phyloP scores from a whole-genome alignment of 345 rosid species.

The Citrus inodora region DNA sequence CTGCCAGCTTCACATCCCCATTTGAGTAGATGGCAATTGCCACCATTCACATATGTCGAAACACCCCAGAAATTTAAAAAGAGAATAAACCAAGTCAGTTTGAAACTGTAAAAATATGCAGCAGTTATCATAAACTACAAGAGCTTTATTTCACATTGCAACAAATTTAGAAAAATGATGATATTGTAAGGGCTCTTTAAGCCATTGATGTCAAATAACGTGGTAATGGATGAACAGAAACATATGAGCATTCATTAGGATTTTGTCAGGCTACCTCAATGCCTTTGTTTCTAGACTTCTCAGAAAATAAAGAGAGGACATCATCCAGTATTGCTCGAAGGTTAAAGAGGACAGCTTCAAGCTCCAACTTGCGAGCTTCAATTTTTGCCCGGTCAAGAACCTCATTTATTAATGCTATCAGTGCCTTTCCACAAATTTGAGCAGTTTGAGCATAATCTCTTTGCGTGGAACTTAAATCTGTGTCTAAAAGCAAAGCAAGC shows the following conservation, averaged over 20 bases:
- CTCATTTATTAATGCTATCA: conserved; percentile 88
- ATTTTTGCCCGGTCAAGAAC: conserved; percentile 98
- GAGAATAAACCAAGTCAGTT: conserved; percentile 17
- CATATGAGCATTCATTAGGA: neutral
- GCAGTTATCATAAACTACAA: conserved; percentile 1
- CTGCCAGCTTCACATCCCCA: conserved; percentile 71
- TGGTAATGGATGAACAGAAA: neutral
- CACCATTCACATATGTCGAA: conserved; percentile 12
- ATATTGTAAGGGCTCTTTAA: neutral
- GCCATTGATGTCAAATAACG: neutral
- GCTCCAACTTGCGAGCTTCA: conserved; percentile 90
- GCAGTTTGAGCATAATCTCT: conserved; percentile 96
- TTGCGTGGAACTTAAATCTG: conserved; percentile 86
- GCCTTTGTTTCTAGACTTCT: conserved; percentile 85
- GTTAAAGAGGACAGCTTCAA: conserved; percentile 81
- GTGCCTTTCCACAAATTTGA: conserved; percentile 91
- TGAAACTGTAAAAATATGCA: neutral
- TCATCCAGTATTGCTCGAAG: conserved; percentile 86
- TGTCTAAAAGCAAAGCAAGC: conserved; percentile 90
- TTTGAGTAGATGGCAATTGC: conserved; percentile 10
- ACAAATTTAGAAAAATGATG: neutral
- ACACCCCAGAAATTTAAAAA: neutral
- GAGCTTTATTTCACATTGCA: neutral
- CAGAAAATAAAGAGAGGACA: conserved; percentile 93
- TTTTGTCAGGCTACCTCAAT: conserved; percentile 57